Evolutionary conservation across 108 stramenopile genomes (phyloP).

Genomic region (Cylindrotheca fusiformis): DNA sequence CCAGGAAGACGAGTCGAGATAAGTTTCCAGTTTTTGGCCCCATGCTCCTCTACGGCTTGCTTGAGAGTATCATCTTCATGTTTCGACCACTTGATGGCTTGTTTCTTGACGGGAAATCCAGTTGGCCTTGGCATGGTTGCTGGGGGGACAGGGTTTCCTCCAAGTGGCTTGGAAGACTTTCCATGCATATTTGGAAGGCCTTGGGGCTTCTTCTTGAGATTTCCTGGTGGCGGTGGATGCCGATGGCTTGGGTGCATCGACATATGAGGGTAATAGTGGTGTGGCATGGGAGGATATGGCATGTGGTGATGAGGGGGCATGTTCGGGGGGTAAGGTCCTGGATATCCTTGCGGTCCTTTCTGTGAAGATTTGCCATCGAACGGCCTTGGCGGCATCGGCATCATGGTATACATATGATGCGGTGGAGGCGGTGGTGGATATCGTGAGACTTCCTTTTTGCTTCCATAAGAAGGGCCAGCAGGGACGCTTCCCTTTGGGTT

Average conservation of each 20-base stretch:
- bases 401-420: conserved; percentile 44
- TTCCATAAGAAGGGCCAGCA: conserved; percentile 10
- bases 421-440: conserved; percentile 37
- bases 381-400: conserved; percentile 33
- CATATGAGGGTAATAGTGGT: conserved; percentile 29
- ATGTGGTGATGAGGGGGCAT: conserved; percentile 28
- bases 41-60: conserved; percentile 56
- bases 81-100: conserved; percentile 50
- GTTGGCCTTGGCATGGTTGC: neutral
- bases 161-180: conserved; percentile 1
- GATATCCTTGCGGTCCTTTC: conserved; percentile 19
- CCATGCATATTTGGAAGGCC: neutral
- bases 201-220: neutral
- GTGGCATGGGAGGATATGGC: conserved; percentile 26
- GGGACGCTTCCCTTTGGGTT: conserved; percentile 7
- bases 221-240: conserved; percentile 17
- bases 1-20: conserved; percentile 49
- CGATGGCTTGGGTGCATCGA: conserved; percentile 15
- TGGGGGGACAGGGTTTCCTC: neutral
- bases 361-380: conserved; percentile 1
- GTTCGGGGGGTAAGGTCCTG: conserved; percentile 16
- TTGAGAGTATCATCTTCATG: conserved; percentile 66
- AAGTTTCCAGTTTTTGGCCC: conserved; percentile 73
- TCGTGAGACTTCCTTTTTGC: conserved; percentile 15
- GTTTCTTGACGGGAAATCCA: conserved; percentile 23